Evolutionary conservation across 2,329 filamentous ascomycete species (phyloP).

Genomic region (Talaromyces funiculosus): DNA sequence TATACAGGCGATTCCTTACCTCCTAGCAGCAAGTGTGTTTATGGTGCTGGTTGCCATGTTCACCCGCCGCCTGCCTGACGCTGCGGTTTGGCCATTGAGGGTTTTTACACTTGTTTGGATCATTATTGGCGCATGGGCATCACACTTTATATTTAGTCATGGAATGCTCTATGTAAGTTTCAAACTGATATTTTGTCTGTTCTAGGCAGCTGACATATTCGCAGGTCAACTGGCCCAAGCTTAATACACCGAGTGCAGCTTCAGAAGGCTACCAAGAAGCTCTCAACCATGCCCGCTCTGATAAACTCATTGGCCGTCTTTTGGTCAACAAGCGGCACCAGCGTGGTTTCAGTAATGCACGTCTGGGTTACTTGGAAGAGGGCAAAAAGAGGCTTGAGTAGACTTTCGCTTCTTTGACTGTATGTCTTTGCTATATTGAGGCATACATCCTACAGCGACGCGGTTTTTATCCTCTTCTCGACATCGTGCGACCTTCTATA

Average conservation of each 20-base stretch:
- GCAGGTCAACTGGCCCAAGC: slow-evolving; percentile 92
- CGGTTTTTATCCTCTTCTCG: neutral
- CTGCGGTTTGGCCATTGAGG: slow-evolving; percentile 73
- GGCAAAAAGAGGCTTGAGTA: slow-evolving; percentile 95
- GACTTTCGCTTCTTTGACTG: slow-evolving; percentile 5
- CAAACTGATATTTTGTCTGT: neutral
- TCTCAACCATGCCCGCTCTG: slow-evolving; percentile 73
- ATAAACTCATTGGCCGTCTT: slow-evolving; percentile 71
- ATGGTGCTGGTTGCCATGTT: slow-evolving; percentile 70
- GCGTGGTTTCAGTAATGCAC: slow-evolving; percentile 73
- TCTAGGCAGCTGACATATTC: slow-evolving; percentile 10
- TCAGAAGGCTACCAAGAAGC: slow-evolving; percentile 85
- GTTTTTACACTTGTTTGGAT: slow-evolving; percentile 77
- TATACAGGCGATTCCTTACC: slow-evolving; percentile 89
- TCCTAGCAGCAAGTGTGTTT: slow-evolving; percentile 79
- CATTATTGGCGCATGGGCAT: slow-evolving; percentile 61
- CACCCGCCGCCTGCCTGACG: slow-evolving; percentile 64
- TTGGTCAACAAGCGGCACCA: slow-evolving; percentile 62
- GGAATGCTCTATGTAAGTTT: slow-evolving; percentile 88
- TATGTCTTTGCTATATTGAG: neutral
- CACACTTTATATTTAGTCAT: slow-evolving; percentile 72
- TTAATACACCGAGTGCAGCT: slow-evolving; percentile 82
- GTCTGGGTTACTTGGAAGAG: slow-evolving; percentile 83
- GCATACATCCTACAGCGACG: neutral
- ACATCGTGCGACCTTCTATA: neutral